Evolutionary conservation across 768 basidiomycete species (phyloP).

Genomic region (Lentinula detonsa): DNA sequence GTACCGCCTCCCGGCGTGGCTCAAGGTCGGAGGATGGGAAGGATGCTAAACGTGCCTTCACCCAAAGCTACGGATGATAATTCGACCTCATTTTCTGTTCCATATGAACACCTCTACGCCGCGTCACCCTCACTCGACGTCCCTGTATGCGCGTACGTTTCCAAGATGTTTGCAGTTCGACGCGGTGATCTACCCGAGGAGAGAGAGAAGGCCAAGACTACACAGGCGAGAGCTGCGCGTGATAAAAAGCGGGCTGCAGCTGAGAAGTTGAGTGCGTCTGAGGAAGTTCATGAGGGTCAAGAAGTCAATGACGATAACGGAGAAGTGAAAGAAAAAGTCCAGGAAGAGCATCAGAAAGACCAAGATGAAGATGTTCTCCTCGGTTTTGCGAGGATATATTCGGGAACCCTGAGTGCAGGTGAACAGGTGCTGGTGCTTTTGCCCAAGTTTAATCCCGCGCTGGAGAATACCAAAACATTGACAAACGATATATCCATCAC

Average conservation of each 20-base stretch:
- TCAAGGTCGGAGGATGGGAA: slow-evolving; percentile 79
- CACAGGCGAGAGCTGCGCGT: slow-evolving; percentile 72
- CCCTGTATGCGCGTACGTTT: slow-evolving; percentile 79
- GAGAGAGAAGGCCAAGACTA: slow-evolving; percentile 68
- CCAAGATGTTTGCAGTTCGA: slow-evolving; percentile 97
- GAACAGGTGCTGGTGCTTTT: slow-evolving; percentile 66
- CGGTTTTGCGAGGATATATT: slow-evolving; percentile 92
- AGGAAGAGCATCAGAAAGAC: slow-evolving; percentile 17
- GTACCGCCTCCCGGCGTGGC: slow-evolving; percentile 85
- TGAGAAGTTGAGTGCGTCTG: slow-evolving; percentile 6
- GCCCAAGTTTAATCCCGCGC: slow-evolving; percentile 74
- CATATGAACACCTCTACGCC: slow-evolving; percentile 79
- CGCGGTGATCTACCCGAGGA: slow-evolving; percentile 78
- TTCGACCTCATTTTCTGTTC: slow-evolving; percentile 8
- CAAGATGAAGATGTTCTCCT: slow-evolving; percentile 61
- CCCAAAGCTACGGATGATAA: slow-evolving; percentile 44
- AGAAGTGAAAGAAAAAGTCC: slow-evolving; percentile 8
- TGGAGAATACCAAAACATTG: slow-evolving; percentile 56
- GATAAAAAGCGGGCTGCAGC: slow-evolving; percentile 21
- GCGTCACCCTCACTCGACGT: slow-evolving; percentile 56
- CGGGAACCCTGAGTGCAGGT: slow-evolving; percentile 71
- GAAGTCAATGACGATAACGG: not conserved
- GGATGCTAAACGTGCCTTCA: slow-evolving; percentile 69
- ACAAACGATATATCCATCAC: slow-evolving; percentile 36
- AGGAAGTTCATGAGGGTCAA: not conserved